Conservation (phyloP, 805 yeast genomes). For the Metschnikowia picachoensis region DNA sequence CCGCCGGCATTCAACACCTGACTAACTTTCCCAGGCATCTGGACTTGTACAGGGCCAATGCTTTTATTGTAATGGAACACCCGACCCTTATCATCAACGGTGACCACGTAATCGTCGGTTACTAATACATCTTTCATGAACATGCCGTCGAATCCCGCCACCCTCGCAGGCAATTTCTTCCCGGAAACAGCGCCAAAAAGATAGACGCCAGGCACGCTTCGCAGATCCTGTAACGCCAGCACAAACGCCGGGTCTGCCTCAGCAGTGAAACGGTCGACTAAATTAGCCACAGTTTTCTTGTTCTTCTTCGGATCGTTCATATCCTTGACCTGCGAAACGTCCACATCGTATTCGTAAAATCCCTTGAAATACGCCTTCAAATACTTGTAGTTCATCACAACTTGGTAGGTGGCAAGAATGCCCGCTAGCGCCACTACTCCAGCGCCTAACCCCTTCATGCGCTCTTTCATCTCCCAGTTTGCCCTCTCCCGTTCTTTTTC, state of each 20-base stretch:
- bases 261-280: slow-evolving; percentile 24
- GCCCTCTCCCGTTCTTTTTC: slow-evolving; percentile 26
- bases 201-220: slow-evolving; percentile 31
- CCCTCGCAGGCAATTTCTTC: slow-evolving; percentile 52
- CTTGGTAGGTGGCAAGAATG: slow-evolving; percentile 38
- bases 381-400: slow-evolving; percentile 40
- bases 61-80: slow-evolving; percentile 64
- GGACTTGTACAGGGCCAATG: slow-evolving; percentile 19
- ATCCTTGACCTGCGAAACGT: slow-evolving; percentile 34
- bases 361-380: slow-evolving; percentile 33
- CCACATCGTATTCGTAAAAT: slow-evolving; percentile 33
- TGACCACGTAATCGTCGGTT: slow-evolving; percentile 45
- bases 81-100: slow-evolving; percentile 66
- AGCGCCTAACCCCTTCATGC: slow-evolving; percentile 40
- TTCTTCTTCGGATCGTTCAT: slow-evolving; percentile 31
- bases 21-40: slow-evolving; percentile 27
- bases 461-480: slow-evolving; percentile 39
- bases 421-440: slow-evolving; percentile 42
- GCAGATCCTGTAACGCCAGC: slow-evolving; percentile 21
- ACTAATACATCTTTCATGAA: slow-evolving; percentile 54
- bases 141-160: slow-evolving; percentile 60
- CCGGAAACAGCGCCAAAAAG: slow-evolving; percentile 31
- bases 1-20: slow-evolving; percentile 48
- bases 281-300: slow-evolving; percentile 22
- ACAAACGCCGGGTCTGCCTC: slow-evolving; percentile 23